Conservation (phyloP, 2,329 filamentous ascomycete genomes). For the Trichothecium sympodiale region DNA sequence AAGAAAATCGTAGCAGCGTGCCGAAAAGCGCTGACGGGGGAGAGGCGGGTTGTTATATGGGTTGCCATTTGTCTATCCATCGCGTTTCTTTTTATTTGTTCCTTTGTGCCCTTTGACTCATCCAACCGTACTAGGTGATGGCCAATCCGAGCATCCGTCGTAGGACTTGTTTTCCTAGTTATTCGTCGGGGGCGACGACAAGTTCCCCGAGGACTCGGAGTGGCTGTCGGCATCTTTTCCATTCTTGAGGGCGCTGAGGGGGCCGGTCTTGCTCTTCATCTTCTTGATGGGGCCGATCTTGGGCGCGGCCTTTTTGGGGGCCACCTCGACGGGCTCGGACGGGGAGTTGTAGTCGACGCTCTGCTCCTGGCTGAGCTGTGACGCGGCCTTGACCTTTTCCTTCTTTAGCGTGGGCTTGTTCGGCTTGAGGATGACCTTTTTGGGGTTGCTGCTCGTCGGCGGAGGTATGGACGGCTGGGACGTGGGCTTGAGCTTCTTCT, state of each 20-base stretch:
- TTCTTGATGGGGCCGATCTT: constrained; percentile 30
- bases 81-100: too few relatives aligned
- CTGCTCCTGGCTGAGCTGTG: constrained; percentile 38
- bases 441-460: constrained; percentile 21
- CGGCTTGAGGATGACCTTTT: constrained; percentile 46
- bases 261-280: constrained; percentile 35
- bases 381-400: constrained; percentile 42
- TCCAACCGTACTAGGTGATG: too few relatives aligned
- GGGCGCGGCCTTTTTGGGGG: constrained; percentile 21
- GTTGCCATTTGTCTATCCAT: too few relatives aligned
- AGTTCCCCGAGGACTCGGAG: constrained; percentile 44
- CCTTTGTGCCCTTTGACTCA: too few relatives aligned
- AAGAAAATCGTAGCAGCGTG: too few relatives aligned
- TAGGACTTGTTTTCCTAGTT: too few relatives aligned
- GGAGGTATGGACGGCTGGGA: background rate
- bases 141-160: too few relatives aligned
- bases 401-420: constrained; percentile 41
- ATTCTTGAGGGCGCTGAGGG: constrained; percentile 37
- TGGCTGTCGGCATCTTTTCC: constrained; percentile 37
- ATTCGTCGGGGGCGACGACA: constrained; percentile 38
- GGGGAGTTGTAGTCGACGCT: constrained; percentile 19
- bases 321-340: constrained; percentile 15
- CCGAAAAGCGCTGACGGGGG: too few relatives aligned
- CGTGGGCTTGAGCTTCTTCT: constrained; percentile 45
- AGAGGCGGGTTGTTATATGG: too few relatives aligned